Conservation (phyloP, 495 filamentous ascomycete species). For the Cryomyces minteri region DNA sequence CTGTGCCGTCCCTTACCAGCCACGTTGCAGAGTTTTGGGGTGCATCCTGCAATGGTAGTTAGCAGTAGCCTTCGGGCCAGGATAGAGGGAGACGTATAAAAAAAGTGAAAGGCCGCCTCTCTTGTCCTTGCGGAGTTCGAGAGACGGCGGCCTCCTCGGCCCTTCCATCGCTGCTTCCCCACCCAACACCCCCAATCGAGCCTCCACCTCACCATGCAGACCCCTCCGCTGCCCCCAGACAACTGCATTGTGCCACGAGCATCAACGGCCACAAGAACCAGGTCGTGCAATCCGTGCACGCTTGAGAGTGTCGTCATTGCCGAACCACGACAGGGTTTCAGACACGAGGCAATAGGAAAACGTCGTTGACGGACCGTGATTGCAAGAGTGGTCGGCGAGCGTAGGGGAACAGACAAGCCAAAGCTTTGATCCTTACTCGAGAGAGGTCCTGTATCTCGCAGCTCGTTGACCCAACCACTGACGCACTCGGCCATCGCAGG, state of each 20-base stretch:
- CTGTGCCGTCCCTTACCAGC: no score
- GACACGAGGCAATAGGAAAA: not conserved
- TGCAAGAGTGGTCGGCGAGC: not conserved
- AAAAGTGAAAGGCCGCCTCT: not conserved
- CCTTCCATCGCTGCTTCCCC: not conserved
- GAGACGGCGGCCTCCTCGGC: not conserved
- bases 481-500: not conserved
- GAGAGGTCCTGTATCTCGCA: conserved; percentile 58
- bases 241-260: not conserved
- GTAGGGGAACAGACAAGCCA: conserved; percentile 52
- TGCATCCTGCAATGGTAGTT: no score
- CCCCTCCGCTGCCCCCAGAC: not conserved
- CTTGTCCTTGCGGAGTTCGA: conserved; percentile 5
- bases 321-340: not conserved
- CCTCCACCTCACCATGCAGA: not conserved
- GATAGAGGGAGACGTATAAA: conserved; percentile 8
- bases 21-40: no score
- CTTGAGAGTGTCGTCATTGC: not conserved
- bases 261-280: not conserved
- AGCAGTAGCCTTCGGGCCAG: no score
- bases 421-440: conserved; percentile 91
- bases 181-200: not conserved
- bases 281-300: not conserved
- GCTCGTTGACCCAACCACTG: conserved; percentile 6
- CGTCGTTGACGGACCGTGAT: not conserved